phyloP scores from a whole-genome alignment of 208 protist genomes.

The Leishmania mexicana region DNA sequence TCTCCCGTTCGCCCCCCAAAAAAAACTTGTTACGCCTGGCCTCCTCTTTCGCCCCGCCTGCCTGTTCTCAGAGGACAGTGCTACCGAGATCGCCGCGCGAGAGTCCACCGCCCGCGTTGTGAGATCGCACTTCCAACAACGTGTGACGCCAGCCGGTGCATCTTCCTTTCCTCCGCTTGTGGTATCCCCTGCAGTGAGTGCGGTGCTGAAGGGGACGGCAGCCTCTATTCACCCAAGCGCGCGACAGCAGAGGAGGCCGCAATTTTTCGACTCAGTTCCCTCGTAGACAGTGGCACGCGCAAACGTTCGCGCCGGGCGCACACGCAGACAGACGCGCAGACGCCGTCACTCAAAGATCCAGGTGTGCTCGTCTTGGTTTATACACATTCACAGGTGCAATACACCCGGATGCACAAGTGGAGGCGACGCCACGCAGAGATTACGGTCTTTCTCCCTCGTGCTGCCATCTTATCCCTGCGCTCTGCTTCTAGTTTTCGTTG shows the following conservation, averaged over 20 bases:
- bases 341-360: background rate
- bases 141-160: background rate
- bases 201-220: background rate
- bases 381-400: background rate
- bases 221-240: background rate
- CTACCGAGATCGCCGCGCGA: background rate
- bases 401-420: background rate
- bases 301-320: background rate
- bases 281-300: background rate
- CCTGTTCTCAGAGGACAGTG: background rate
- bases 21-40: background rate
- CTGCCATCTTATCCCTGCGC: background rate
- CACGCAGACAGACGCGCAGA: background rate
- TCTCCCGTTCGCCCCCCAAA: too few relatives aligned
- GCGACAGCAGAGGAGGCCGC: background rate
- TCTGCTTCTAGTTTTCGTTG: background rate
- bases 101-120: background rate
- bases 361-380: background rate
- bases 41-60: background rate
- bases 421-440: background rate
- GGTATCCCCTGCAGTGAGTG: background rate
- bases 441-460: background rate
- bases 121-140: background rate
- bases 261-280: background rate
- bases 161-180: background rate